Evolutionary conservation across 805 yeast genomes (phyloP).

Genomic region (Schwanniomyces polymorphus): DNA sequence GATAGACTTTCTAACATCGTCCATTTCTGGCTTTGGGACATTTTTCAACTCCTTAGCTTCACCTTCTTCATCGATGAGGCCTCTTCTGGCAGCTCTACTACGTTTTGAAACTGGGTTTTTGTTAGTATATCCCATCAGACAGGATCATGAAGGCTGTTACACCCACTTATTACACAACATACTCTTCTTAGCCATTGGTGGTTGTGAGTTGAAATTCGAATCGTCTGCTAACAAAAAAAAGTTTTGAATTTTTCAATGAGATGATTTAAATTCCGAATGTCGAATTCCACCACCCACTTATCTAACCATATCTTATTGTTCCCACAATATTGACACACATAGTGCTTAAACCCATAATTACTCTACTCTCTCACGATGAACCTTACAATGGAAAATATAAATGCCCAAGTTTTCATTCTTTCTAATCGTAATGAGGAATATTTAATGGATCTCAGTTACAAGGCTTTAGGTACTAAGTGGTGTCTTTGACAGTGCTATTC

Average conservation of each 20-base stretch:
- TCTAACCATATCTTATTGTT: neutral
- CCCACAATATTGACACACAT: neutral
- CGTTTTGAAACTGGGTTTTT: constrained; percentile 52
- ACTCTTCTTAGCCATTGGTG: constrained; percentile 40
- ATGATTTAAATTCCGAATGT: neutral
- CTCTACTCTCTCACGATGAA: neutral
- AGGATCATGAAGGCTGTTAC: neutral
- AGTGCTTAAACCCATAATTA: neutral
- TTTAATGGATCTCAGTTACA: constrained; percentile 1
- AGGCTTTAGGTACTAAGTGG: constrained; percentile 18
- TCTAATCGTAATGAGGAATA: neutral
- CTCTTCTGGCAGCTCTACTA: constrained; percentile 79
- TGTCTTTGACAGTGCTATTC: constrained; percentile 30
- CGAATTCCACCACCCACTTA: neutral
- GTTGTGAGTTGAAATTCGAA: neutral
- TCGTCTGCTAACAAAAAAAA: neutral
- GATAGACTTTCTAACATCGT: constrained; percentile 61
- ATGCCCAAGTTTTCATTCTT: neutral
- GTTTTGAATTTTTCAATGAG: constrained; percentile 3
- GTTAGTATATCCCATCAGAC: constrained; percentile 1
- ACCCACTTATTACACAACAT: constrained; percentile 14
- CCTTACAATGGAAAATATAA: neutral
- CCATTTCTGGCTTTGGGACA: constrained; percentile 59
- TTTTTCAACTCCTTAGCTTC: constrained; percentile 49
- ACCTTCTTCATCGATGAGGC: constrained; percentile 45